Evolutionary conservation across 1,139 yeast species (phyloP), one percentile per base, ranked within the genome.

Genomic region (Saccharomycopsis phalli): DNA sequence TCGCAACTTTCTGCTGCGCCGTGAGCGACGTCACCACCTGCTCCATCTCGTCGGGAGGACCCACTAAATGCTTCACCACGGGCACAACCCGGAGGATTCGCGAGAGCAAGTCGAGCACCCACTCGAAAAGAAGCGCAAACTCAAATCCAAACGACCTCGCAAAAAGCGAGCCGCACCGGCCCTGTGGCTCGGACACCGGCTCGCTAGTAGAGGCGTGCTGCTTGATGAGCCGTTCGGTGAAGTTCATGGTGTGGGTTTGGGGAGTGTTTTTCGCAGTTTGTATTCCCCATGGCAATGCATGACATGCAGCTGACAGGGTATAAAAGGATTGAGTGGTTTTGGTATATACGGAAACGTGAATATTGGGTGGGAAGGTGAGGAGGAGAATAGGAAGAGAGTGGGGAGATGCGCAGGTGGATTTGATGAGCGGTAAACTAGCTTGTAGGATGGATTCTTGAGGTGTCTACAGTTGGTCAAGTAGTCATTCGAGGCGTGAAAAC

Each of bases 1-100:
- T 66, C 1, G 87, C 81, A 4, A 73, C 66, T 41, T 67, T 68
- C 57, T 76, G 82, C 47, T 70, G 69, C 11, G 63, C 63, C 18
- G 69, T 49, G 5, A 80, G 58, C 36, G 51, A 54, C 30, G 57
- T 55, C 17, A 62, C 54, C 20, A 50, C 45, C 29, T 59, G 53
- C 31, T 54, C 51, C 7, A 31, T 16, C 36, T 45, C 48, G 8
- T 14, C 27, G 2, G 48, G 48, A 2, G 48, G 48, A 7, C 48
- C 48, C 14, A 45, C 13, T 10, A 45, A 29, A 17, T 43, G 46
- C 25, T 38, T 40, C 13, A 33, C 11, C 2, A 45, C 31, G 2
- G 48, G 48, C 3, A 42, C 14, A n/a, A 34, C 22, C 13, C 48
- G 27, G n/a, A 45, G 32, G 3, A 40, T 28, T 25, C 34, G 37